Conservation (phyloP, 768 basidiomycete genomes). For the Agrocybe praecox region DNA sequence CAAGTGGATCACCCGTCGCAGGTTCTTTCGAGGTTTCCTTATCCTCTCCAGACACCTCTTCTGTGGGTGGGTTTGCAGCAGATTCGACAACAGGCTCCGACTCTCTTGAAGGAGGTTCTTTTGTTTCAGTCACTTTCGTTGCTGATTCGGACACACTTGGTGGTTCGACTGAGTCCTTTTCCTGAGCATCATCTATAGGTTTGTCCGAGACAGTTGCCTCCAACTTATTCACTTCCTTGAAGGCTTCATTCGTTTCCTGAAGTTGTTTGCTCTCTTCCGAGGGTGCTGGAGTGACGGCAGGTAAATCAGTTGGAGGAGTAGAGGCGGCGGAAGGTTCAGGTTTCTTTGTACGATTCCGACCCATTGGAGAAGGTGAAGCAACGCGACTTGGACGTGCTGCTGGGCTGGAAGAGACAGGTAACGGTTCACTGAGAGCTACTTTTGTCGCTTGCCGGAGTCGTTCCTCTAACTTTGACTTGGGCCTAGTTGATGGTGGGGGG, state of each 20-base stretch:
- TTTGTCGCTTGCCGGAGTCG: constrained; percentile 63
- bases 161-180: not conserved
- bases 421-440: constrained; percentile 60
- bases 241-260: constrained; percentile 1
- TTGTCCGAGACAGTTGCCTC: not conserved
- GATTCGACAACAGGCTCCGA: not conserved
- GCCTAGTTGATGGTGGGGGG: constrained; percentile 3
- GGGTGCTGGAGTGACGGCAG: constrained; percentile 24
- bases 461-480: constrained; percentile 72
- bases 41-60: not conserved
- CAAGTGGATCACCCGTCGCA: too few relatives aligned
- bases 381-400: constrained; percentile 15
- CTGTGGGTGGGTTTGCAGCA: not conserved
- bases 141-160: not conserved
- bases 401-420: constrained; percentile 25
- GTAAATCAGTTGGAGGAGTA: constrained; percentile 8
- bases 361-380: constrained; percentile 38
- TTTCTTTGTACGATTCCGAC: constrained; percentile 11
- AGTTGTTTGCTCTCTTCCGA: constrained; percentile 9
- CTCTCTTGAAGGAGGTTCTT: not conserved
- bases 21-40: too few relatives aligned
- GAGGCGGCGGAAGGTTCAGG: constrained; percentile 6
- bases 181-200: not conserved
- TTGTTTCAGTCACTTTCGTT: not conserved
- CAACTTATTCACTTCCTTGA: not conserved